These are phyloP conservation scores for Fistulifera solaris DNA, from an alignment of 108 stramenopile genomes.

Conservation along the genomic window DNA sequence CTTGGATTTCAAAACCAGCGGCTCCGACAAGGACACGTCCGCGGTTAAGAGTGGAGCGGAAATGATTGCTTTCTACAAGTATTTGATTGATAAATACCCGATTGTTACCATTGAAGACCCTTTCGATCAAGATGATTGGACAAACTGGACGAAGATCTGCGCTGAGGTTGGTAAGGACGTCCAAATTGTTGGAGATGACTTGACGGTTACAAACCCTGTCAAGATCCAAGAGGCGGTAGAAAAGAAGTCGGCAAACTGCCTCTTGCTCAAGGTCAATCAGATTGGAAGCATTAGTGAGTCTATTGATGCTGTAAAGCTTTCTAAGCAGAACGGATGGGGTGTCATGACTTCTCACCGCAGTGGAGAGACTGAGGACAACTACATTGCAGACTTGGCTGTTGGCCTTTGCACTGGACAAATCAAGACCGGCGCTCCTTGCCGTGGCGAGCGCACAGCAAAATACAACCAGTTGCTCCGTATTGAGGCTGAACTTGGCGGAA, in stretches of 20 bases:
- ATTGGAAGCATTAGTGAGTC: conserved; percentile 98
- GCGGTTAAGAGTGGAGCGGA: conserved; percentile 85
- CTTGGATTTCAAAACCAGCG: conserved; percentile 95
- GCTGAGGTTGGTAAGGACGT: conserved; percentile 74
- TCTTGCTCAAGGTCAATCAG: conserved; percentile 99
- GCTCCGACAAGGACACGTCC: conserved; percentile 73
- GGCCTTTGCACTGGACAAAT: conserved; percentile 99
- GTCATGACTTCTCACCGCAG: conserved; percentile 99
- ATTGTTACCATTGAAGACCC: conserved; percentile 99
- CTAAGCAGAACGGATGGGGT: conserved; percentile 99
- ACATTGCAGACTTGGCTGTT: conserved; percentile 99
- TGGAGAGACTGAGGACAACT: conserved; percentile 98
- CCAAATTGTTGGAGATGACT: conserved; percentile 99
- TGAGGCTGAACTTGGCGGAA: conserved; percentile 61
- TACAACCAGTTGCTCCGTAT: conserved; percentile 94
- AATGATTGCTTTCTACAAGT: conserved; percentile 92
- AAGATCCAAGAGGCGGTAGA: conserved; percentile 93
- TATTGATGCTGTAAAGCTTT: conserved; percentile 96
- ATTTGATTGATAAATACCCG: conserved; percentile 84
- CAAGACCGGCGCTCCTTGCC: no score
- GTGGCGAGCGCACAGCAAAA: conserved; percentile 97
- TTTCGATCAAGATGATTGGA: conserved; percentile 99
- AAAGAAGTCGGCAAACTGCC: conserved; percentile 88
- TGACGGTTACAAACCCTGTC: conserved; percentile 96
- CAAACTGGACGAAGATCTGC: conserved; percentile 92